Evolutionary conservation across 257 asterid species (phyloP).

Genomic region (Solanum sejunctum): DNA sequence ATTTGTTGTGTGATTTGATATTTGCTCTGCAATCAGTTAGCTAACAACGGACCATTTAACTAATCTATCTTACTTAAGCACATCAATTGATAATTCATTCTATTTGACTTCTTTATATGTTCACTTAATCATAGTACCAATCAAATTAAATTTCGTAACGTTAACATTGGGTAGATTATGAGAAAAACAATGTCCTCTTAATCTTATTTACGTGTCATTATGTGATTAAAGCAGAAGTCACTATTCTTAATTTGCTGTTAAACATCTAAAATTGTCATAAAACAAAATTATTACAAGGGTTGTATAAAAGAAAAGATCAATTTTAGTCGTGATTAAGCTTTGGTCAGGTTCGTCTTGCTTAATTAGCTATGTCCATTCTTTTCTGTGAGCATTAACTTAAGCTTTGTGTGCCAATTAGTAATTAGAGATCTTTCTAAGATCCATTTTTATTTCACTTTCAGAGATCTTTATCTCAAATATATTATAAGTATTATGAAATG

Average conservation of each 20-base stretch:
- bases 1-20: neutral
- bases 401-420: neutral
- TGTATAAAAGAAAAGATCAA: neutral
- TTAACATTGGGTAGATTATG: neutral
- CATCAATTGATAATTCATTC: neutral
- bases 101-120: neutral
- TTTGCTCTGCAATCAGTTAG: neutral
- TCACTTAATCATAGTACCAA: neutral
- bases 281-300: neutral
- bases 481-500: neutral
- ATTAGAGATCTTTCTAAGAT: neutral
- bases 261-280: neutral
- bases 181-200: neutral
- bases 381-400: neutral
- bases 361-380: neutral
- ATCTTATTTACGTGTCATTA: neutral
- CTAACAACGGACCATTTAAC: conserved; percentile 7
- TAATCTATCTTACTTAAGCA: neutral
- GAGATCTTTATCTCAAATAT: too few relatives aligned
- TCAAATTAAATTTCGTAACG: neutral
- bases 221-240: neutral
- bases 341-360: neutral
- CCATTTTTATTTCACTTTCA: neutral
- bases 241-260: neutral
- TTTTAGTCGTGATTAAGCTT: neutral